These are phyloP conservation scores for Plenodomus biglobosus DNA, from an alignment of 2,329 filamentous ascomycete species.

Conservation along the genomic window DNA sequence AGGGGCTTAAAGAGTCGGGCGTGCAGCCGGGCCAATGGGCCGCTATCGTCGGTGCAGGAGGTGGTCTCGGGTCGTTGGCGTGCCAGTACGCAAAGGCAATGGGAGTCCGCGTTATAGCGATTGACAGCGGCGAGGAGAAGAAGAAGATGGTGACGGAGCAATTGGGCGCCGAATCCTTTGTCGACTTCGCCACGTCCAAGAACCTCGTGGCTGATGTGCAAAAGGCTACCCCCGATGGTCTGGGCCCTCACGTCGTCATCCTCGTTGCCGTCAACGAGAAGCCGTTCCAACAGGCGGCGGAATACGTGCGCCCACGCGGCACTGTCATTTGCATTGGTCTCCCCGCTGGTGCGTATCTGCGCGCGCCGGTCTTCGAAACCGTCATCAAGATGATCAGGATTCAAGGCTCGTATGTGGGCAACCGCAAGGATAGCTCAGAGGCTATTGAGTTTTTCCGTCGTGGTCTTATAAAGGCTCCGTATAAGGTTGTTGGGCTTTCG, in stretches of 20 bases:
- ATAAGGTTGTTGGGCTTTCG: slow-evolving; percentile 79
- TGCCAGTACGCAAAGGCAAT: slow-evolving; percentile 90
- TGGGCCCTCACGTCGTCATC: slow-evolving; percentile 84
- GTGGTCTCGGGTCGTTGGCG: slow-evolving; percentile 77
- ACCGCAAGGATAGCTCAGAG: slow-evolving; percentile 83
- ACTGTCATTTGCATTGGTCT: slow-evolving; percentile 87
- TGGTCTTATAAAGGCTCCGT: slow-evolving; percentile 83
- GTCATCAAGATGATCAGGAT: slow-evolving; percentile 90
- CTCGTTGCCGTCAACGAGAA: slow-evolving; percentile 84
- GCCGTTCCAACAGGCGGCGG: slow-evolving; percentile 92
- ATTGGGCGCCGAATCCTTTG: slow-evolving; percentile 71
- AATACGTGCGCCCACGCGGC: slow-evolving; percentile 81
- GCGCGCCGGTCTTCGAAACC: slow-evolving; percentile 84
- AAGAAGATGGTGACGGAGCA: slow-evolving; percentile 63
- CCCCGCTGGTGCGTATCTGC: slow-evolving; percentile 73
- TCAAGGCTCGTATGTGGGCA: slow-evolving; percentile 86
- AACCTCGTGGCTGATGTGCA: slow-evolving; percentile 85
- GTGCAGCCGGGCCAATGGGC: slow-evolving; percentile 73
- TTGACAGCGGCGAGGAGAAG: slow-evolving; percentile 85
- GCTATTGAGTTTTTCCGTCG: slow-evolving; percentile 86
- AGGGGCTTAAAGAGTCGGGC: slow-evolving; percentile 83
- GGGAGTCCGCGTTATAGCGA: slow-evolving; percentile 77
- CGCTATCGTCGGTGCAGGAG: slow-evolving; percentile 83
- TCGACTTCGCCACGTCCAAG: slow-evolving; percentile 77
- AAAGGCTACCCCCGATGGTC: slow-evolving; percentile 73